Percentiles rank a stretch among this genome's conserved stretches.
These are phyloP conservation scores for Calonectria montana DNA, from an alignment of 2,329 filamentous ascomycete genomes.

Conservation along the genomic window DNA sequence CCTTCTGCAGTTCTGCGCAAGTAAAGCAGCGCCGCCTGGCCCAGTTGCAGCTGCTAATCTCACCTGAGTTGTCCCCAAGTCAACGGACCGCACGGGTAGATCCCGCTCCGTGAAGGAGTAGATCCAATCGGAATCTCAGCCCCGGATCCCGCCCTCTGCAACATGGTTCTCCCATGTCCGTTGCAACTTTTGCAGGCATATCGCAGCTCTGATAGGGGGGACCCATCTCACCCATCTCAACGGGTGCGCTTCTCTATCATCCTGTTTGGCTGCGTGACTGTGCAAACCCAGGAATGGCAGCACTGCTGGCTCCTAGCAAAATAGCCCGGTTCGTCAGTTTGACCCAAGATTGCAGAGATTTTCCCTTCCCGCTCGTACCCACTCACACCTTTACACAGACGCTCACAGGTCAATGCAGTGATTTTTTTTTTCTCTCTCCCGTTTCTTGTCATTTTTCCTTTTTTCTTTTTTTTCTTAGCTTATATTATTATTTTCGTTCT, in stretches of 20 bases:
- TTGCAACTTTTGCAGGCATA: neutral
- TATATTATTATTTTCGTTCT: neutral
- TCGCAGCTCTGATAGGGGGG: neutral
- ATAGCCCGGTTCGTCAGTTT: slow-evolving; percentile 20
- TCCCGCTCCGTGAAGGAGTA: slow-evolving; percentile 21
- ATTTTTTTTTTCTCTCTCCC: neutral
- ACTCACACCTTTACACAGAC: neutral
- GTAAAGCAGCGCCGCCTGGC: neutral
- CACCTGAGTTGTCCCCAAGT: slow-evolving; percentile 3
- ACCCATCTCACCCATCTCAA: slow-evolving; percentile 8
- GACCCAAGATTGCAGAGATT: slow-evolving; percentile 7
- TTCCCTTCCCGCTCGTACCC: neutral
- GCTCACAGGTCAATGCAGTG: neutral
- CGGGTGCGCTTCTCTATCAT: slow-evolving; percentile 7
- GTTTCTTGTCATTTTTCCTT: neutral
- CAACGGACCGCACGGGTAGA: slow-evolving; percentile 26
- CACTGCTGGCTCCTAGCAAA: neutral
- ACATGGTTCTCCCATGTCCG: neutral
- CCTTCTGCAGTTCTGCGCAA: neutral
- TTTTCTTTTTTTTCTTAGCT: neutral
- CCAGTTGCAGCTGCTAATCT: slow-evolving; percentile 3
- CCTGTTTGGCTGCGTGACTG: neutral
- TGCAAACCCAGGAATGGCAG: neutral
- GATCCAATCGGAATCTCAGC: slow-evolving; percentile 23
- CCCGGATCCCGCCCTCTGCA: slow-evolving; percentile 10